phyloP scores from a whole-genome alignment of 1,284 basidiomycete genomes.

The Sanghuangporus weigelae region DNA sequence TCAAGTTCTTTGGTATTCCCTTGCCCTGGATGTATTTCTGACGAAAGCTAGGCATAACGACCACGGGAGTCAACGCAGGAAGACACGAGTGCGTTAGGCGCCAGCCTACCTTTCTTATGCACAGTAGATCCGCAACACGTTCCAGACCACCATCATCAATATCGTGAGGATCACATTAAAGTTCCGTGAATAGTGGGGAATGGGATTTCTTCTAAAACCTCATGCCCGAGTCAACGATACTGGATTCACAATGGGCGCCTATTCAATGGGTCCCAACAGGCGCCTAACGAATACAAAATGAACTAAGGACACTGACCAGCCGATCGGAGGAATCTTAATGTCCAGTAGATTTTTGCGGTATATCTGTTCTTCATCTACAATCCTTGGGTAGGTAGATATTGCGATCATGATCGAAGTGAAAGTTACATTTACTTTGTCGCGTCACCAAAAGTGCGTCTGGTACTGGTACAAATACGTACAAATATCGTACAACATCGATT shows the following conservation, averaged over 20 bases:
- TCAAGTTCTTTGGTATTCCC: neutral
- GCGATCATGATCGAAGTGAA: no score
- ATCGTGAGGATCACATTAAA: neutral
- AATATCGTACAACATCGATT: neutral
- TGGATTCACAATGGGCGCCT: neutral
- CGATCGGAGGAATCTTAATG: no score
- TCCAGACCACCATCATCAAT: neutral
- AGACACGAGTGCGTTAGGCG: neutral
- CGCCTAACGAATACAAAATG: neutral
- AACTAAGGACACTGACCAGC: no score
- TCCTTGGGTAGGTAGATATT: no score
- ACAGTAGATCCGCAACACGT: neutral
- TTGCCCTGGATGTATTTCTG: constrained; percentile 1
- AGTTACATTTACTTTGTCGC: no score
- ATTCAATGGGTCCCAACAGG: neutral
- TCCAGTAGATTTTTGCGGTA: no score
- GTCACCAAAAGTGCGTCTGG: neutral
- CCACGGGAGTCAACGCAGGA: neutral
- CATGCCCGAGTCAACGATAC: neutral
- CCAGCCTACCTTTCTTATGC: neutral
- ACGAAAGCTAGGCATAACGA: neutral
- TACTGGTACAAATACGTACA: neutral
- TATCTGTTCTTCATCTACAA: no score
- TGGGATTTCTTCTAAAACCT: no score
- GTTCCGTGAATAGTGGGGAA: no score